A percentile compares a stretch with the other conserved stretches of the same genome.
These are phyloP conservation scores for Syzygium malaccense DNA, from an alignment of 441 rosid genomes.

Conservation along the genomic window DNA sequence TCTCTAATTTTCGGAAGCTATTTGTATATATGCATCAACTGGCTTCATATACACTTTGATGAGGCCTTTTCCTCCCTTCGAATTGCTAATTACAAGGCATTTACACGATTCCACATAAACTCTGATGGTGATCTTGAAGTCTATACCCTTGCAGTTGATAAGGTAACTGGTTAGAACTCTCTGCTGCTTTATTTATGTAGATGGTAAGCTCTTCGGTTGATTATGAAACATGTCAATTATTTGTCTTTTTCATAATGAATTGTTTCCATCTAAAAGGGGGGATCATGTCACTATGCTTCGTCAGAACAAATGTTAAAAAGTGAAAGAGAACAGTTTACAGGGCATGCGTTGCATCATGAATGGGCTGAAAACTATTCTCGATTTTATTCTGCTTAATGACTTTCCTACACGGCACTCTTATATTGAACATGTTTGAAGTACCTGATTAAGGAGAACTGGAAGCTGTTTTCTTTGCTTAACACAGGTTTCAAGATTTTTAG, in stretches of 20 bases:
- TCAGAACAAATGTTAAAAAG: background rate
- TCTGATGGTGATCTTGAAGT: conserved; percentile 75
- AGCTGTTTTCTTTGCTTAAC: background rate
- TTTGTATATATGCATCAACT: conserved; percentile 91
- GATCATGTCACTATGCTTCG: background rate
- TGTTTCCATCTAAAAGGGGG: background rate
- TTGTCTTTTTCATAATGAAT: background rate
- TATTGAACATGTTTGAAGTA: background rate
- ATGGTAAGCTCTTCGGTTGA: background rate
- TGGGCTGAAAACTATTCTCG: background rate
- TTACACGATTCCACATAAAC: conserved; percentile 80
- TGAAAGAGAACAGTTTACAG: background rate
- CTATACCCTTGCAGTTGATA: conserved; percentile 92
- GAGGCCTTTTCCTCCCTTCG: conserved; percentile 98
- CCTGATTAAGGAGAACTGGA: background rate
- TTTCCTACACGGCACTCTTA: background rate
- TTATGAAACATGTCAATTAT: background rate
- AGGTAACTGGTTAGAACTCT: conserved; percentile 36
- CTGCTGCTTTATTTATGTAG: background rate
- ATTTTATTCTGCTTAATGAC: background rate
- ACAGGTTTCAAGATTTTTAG: background rate
- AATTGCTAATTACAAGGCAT: conserved; percentile 94
- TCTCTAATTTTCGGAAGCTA: conserved; percentile 95
- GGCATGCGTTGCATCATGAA: background rate
- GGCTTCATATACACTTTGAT: conserved; percentile 95